A percentile compares a stretch with the other conserved stretches of the same genome.
phyloP scores from a whole-genome alignment of 495 filamentous ascomycete species.

The Penicillium steckii region DNA sequence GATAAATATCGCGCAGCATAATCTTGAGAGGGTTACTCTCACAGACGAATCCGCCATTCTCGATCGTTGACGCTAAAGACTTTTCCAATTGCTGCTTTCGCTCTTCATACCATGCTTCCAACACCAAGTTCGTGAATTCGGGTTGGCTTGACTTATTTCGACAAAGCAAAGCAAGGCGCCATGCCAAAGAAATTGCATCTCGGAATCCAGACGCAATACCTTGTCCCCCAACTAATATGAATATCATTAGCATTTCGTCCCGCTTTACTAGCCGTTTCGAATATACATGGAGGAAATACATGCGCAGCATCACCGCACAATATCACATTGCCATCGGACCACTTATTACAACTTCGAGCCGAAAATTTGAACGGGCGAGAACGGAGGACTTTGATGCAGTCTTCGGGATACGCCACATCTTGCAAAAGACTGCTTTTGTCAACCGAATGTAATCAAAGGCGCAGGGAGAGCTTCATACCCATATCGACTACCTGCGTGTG shows the following conservation, averaged over 20 bases:
- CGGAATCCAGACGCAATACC: conserved; percentile 48
- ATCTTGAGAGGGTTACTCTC: conserved; percentile 27
- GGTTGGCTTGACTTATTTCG: conserved; percentile 1
- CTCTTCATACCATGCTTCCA: conserved; percentile 34
- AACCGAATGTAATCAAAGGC: neutral
- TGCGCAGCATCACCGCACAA: conserved; percentile 54
- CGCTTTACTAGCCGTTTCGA: neutral
- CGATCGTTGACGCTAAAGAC: conserved; percentile 34
- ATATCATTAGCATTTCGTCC: neutral
- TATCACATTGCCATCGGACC: conserved; percentile 42
- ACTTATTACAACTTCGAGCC: conserved; percentile 47
- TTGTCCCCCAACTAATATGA: conserved; percentile 44
- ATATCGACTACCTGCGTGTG: conserved; percentile 29
- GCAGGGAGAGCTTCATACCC: conserved; percentile 13
- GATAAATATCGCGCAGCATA: conserved; percentile 29
- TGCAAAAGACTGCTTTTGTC: conserved; percentile 14
- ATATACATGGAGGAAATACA: conserved; percentile 52
- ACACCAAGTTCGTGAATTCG: conserved; percentile 17
- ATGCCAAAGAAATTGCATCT: conserved; percentile 36
- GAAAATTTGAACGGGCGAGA: conserved; percentile 49
- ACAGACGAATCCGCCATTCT: conserved; percentile 32
- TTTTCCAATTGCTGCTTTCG: conserved; percentile 38
- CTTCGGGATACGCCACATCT: conserved; percentile 41
- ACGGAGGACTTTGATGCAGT: conserved; percentile 47
- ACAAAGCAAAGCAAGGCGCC: conserved; percentile 45